Percentiles rank a stretch among this genome's conserved stretches.
phyloP scores from a whole-genome alignment of 371 early-diverging fungal genomes.

The Syncephalastrum monosporum region DNA sequence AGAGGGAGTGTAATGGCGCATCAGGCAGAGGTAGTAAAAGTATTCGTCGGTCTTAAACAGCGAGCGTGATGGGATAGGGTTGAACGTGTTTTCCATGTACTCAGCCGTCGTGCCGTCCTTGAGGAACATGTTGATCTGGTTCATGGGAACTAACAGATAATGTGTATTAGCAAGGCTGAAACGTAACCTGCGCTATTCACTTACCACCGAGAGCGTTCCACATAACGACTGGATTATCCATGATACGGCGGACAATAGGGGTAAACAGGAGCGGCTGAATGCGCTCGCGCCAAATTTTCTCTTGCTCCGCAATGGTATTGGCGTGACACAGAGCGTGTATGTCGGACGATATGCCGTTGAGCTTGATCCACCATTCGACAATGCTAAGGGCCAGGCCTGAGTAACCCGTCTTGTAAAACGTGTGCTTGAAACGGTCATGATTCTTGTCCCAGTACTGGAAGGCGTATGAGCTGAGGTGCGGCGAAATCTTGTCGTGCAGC shows the following conservation, averaged over 20 bases:
- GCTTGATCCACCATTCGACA: slow-evolving; percentile 62
- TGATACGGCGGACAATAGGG: slow-evolving; percentile 58
- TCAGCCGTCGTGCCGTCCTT: slow-evolving; percentile 76
- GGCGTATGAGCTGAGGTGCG: slow-evolving; percentile 71
- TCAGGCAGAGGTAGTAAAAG: slow-evolving; percentile 80
- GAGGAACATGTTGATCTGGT: slow-evolving; percentile 85
- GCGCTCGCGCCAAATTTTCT: slow-evolving; percentile 60
- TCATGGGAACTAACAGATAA: slow-evolving; percentile 65
- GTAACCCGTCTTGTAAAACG: slow-evolving; percentile 83
- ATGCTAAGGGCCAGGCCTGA: slow-evolving; percentile 77
- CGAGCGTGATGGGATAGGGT: slow-evolving; percentile 69
- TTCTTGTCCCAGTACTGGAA: slow-evolving; percentile 81
- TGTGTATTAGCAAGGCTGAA: neutral
- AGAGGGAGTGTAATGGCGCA: slow-evolving; percentile 62
- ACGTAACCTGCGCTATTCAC: neutral
- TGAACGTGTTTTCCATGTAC: slow-evolving; percentile 80
- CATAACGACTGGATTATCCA: slow-evolving; percentile 80
- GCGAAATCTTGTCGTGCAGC: slow-evolving; percentile 69
- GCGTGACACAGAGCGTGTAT: slow-evolving; percentile 63
- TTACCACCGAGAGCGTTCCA: slow-evolving; percentile 83
- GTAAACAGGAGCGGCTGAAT: slow-evolving; percentile 67
- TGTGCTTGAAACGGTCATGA: slow-evolving; percentile 53
- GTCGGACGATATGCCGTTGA: slow-evolving; percentile 59
- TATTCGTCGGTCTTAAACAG: slow-evolving; percentile 73
- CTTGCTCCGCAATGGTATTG: slow-evolving; percentile 60